A percentile compares a stretch with the other conserved stretches of the same genome.
phyloP scores from a whole-genome alignment of 257 asterid species.

The Solanum sitiens region DNA sequence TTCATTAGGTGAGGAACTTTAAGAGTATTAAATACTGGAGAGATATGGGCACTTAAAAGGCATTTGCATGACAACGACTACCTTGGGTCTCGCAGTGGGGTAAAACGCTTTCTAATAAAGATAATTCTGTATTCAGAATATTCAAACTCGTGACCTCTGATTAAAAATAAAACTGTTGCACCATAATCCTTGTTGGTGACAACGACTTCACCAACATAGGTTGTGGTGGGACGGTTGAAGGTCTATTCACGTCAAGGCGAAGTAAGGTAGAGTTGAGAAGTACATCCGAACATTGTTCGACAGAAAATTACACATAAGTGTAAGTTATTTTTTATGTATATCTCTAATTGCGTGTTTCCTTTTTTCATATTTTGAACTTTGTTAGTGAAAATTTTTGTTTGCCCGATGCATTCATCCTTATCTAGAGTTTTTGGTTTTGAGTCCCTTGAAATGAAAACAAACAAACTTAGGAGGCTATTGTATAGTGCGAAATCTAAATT shows the following conservation, averaged over 20 bases:
- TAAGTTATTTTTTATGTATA: no score
- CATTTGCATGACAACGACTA: neutral
- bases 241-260: neutral
- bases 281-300: neutral
- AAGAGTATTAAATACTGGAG: neutral
- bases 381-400: neutral
- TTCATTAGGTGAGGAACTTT: neutral
- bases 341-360: neutral
- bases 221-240: neutral
- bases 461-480: no score
- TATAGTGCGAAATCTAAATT: no score
- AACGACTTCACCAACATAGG: neutral
- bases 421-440: neutral
- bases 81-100: no score
- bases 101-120: neutral
- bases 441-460: neutral
- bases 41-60: neutral
- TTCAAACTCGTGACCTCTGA: no score
- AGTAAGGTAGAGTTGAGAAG: neutral
- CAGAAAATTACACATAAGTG: neutral
- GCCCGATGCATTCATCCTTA: neutral
- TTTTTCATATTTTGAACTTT: neutral
- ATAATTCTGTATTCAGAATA: no score
- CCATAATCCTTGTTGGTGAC: neutral
- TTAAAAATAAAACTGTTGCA: no score